Conservation (phyloP, 257 asterid species). For the Plantago elongata region DNA sequence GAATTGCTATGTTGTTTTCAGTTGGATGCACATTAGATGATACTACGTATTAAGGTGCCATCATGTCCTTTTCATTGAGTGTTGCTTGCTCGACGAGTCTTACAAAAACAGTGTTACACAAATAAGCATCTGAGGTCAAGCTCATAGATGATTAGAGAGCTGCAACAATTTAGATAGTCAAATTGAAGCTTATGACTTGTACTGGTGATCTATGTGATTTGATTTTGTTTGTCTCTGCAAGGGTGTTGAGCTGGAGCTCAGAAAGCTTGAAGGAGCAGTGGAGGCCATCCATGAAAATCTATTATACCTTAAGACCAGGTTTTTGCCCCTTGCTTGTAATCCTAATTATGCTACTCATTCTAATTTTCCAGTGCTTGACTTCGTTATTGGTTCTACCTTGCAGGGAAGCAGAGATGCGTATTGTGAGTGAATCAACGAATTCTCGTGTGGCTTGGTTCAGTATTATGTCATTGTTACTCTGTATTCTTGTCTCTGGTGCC, state of each 20-base stretch:
- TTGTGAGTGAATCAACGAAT: slow-evolving; percentile 62
- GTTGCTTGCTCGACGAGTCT: slow-evolving; percentile 7
- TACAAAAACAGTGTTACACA: background rate
- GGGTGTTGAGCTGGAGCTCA: slow-evolving; percentile 89
- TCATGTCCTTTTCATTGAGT: background rate
- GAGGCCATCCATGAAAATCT: slow-evolving; percentile 83
- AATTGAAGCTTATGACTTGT: background rate
- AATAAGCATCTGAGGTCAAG: too few species aligned
- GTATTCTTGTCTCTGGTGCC: slow-evolving; percentile 47
- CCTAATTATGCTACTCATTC: slow-evolving; percentile 6
- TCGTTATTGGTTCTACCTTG: slow-evolving; percentile 8
- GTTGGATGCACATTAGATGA: background rate
- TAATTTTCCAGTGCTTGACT: slow-evolving; percentile 5
- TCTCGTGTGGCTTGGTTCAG: slow-evolving; percentile 78
- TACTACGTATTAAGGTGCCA: slow-evolving; percentile 7
- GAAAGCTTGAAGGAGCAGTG: slow-evolving; percentile 89
- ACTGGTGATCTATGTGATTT: background rate
- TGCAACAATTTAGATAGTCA: too few species aligned
- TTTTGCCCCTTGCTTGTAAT: slow-evolving; percentile 1
- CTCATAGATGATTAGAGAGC: too few species aligned
- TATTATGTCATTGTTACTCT: slow-evolving; percentile 60
- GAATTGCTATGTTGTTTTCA: too few species aligned
- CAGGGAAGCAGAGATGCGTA: slow-evolving; percentile 82
- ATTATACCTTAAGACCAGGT: slow-evolving; percentile 71
- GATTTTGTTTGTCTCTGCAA: slow-evolving; percentile 29